Percentiles rank a stretch among this genome's conserved stretches.
These are phyloP conservation scores for Mytilinidion resinicola DNA, from an alignment of 495 filamentous ascomycete species.

Conservation along the genomic window DNA sequence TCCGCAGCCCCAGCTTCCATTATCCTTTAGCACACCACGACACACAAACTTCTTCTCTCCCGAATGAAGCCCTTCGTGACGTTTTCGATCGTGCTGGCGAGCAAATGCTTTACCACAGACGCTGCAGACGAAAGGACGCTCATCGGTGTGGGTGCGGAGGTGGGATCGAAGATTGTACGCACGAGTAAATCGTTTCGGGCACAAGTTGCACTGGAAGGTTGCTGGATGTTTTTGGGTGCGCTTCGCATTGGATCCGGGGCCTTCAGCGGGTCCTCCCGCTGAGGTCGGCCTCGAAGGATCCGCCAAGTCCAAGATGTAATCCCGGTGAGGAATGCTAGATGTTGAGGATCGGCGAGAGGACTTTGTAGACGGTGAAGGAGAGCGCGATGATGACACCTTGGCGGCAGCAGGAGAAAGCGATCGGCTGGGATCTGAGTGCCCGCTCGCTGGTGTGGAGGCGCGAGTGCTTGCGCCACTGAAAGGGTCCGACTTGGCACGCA, in stretches of 20 bases:
- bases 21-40: conserved; percentile 77
- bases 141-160: conserved; percentile 42
- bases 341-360: conserved; percentile 73
- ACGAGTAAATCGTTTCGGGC: conserved; percentile 45
- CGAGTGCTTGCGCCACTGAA: conserved; percentile 32
- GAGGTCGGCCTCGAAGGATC: conserved; percentile 78
- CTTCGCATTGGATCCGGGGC: conserved; percentile 38
- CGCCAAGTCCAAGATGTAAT: conserved; percentile 87
- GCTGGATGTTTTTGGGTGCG: conserved; percentile 87
- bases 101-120: conserved; percentile 84
- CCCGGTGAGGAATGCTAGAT: conserved; percentile 73
- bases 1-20: conserved; percentile 84
- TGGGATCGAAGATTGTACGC: conserved; percentile 46
- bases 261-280: conserved; percentile 40
- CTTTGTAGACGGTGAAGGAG: conserved; percentile 48
- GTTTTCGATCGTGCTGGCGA: conserved; percentile 40
- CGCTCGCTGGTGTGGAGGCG: conserved; percentile 26
- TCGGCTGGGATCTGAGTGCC: conserved; percentile 18
- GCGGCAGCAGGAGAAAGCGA: conserved; percentile 59
- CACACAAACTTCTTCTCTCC: conserved; percentile 79
- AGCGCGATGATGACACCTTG: conserved; percentile 37
- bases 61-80: conserved; percentile 41
- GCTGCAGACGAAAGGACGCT: conserved; percentile 46
- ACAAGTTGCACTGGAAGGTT: conserved; percentile 42
- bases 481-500: conserved; percentile 39